Evolutionary conservation across 352 stramenopile species (phyloP).

Genomic region (Globisporangium radiosum): DNA sequence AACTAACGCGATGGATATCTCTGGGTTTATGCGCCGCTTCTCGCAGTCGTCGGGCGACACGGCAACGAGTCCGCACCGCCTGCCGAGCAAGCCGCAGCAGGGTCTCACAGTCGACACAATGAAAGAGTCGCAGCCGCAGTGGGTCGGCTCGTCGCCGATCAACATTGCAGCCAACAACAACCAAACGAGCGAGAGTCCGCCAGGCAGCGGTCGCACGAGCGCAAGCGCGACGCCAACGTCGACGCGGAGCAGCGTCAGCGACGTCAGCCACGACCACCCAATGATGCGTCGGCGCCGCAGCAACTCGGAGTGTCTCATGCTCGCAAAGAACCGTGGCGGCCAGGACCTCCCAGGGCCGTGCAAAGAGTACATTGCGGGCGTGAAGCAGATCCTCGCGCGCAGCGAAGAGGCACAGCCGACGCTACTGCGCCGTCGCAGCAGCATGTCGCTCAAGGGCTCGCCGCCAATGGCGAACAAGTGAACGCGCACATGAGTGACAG

Average conservation of each 20-base stretch:
- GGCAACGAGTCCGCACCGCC: constrained; percentile 8
- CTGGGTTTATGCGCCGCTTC: constrained; percentile 30
- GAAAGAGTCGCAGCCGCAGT: constrained; percentile 24
- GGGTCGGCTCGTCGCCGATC: constrained; percentile 7
- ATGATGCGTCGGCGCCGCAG: constrained; percentile 50
- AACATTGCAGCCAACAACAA: constrained; percentile 8
- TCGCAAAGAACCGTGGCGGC: constrained; percentile 49
- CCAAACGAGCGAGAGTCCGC: constrained; percentile 4
- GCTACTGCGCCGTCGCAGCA: constrained; percentile 55
- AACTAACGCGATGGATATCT: constrained; percentile 24
- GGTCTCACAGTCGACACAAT: constrained; percentile 47
- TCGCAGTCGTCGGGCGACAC: constrained; percentile 17
- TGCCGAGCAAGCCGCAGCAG: constrained; percentile 15
- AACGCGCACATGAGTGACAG: background rate
- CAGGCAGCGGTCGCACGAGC: constrained; percentile 9
- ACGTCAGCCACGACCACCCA: constrained; percentile 18
- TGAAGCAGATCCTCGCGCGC: constrained; percentile 79
- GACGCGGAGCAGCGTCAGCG: constrained; percentile 9
- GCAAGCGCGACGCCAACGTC: constrained; percentile 26
- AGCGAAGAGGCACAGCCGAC: constrained; percentile 39
- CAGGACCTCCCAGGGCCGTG: constrained; percentile 62
- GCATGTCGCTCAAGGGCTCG: constrained; percentile 43
- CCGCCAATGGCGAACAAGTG: constrained; percentile 22
- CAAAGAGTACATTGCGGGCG: constrained; percentile 79
- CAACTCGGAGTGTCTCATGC: constrained; percentile 76